Base-by-base conservation (phyloP, 2,329 filamentous ascomycete genomes). In the Cladophialophora psammophila region DNA sequence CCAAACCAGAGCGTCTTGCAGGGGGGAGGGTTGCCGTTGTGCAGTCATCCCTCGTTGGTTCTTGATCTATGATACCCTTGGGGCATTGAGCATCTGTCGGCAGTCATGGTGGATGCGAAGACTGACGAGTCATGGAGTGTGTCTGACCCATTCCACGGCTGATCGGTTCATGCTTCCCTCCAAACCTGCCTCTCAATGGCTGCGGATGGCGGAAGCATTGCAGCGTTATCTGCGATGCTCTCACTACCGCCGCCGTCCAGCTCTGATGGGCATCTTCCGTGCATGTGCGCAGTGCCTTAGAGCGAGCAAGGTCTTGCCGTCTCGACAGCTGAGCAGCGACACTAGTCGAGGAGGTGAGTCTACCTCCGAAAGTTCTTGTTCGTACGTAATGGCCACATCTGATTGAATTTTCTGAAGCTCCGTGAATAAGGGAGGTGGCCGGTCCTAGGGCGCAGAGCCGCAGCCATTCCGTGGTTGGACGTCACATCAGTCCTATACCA, bases 81-180 rank as follows among this genome's bases (percentile, higher is more conserved):
- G 52, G 18, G 12, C 53, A 50, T 7, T 12, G 52, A 40, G 26
- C 7, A 35, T 32, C 35, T 31, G 40, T 53, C 38, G 53, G 32
- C 36, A 34, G 31, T 55, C 12, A 13, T 32, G 15, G 12, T 32
- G 42, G 15, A 18, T 26, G 31, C 18, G 48, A 38, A 38, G 18
- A 40, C 52, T 63, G 60, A 50, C 60, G 65, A 67, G 65, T 67
- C 48, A 55, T 26, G 38, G 42, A 38, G 26, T 9, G 7, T 26
- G 31, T 20, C 26, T 20, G 59, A 61, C 34, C 38, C 59, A 35
- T 40, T 53, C 52, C 38, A 55, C 32, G 42, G 50, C 61, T 36
- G 40, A 36, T 58, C 54, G 26, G 32, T 26, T 59, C 31, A 15
- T 48, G n/a, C 15, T 63, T 50, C 9, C 31, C 13, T 31, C 18